Conservation (phyloP, 306 rosid genomes). For the Macrotyloma uniflorum region DNA sequence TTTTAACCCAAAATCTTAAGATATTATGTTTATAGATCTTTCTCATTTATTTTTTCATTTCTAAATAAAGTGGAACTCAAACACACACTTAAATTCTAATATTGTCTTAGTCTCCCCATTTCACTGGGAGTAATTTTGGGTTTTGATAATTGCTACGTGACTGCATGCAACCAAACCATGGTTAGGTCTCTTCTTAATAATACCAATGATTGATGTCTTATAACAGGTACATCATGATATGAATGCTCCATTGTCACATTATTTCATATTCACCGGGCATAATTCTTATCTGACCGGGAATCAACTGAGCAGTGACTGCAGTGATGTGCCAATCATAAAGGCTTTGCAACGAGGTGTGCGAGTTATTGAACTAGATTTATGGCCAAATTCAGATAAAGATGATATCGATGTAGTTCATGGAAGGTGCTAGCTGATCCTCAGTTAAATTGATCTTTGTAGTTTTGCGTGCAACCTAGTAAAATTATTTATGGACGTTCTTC, state of each 20-base stretch:
- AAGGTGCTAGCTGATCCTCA: slow-evolving; percentile 52
- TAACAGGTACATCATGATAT: slow-evolving; percentile 85
- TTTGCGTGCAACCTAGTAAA: not conserved
- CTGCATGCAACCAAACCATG: not conserved
- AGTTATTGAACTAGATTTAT: slow-evolving; percentile 78
- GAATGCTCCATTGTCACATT: slow-evolving; percentile 82
- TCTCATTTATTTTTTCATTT: too few species aligned
- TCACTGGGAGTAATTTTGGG: not conserved
- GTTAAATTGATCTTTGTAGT: not conserved
- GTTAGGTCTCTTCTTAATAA: slow-evolving; percentile 15
- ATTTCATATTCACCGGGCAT: slow-evolving; percentile 85
- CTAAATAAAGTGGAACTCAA: too few species aligned
- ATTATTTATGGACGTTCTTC: not conserved
- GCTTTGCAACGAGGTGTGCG: slow-evolving; percentile 68
- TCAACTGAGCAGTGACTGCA: slow-evolving; percentile 87
- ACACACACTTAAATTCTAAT: too few species aligned
- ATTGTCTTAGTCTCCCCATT: not conserved
- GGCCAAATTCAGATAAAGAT: slow-evolving; percentile 76
- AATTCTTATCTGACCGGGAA: slow-evolving; percentile 89
- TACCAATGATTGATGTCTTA: slow-evolving; percentile 6
- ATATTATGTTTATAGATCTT: too few species aligned
- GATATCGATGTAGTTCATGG: slow-evolving; percentile 76
- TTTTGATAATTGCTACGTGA: not conserved
- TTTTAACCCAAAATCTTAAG: too few species aligned
- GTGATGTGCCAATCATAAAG: slow-evolving; percentile 71